Percentiles rank a stretch among this genome's conserved stretches.
These are phyloP conservation scores for Hypoxylon rubiginosum DNA, from an alignment of 2,329 filamentous ascomycete genomes.

Conservation along the genomic window DNA sequence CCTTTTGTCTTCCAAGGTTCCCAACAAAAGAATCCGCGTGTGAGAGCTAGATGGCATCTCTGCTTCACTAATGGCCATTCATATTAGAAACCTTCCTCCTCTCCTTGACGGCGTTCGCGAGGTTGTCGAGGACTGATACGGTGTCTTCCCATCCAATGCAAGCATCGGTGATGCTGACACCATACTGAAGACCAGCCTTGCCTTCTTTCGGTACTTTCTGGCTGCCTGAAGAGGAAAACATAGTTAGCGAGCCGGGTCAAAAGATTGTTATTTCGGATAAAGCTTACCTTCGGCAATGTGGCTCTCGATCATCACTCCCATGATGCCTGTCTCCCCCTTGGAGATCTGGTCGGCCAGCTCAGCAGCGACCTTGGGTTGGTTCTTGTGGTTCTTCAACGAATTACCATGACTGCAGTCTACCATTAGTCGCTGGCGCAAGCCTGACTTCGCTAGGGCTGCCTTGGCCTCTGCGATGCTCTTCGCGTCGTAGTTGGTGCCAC, in stretches of 20 bases:
- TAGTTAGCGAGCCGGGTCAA: conserved; percentile 46
- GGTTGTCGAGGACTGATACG: conserved; percentile 78
- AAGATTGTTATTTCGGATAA: conserved; percentile 15
- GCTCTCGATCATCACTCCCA: conserved; percentile 99
- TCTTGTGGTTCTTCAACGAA: conserved; percentile 95
- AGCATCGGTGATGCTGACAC: conserved; percentile 96
- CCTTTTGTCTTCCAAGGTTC: conserved; percentile 4
- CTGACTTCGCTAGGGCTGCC: conserved; percentile 79
- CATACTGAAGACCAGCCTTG: conserved; percentile 87
- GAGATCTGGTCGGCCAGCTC: conserved; percentile 86
- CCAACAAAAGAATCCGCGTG: background rate
- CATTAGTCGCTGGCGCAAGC: conserved; percentile 85
- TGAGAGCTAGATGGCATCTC: background rate
- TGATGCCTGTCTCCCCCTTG: conserved; percentile 85
- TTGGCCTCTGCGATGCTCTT: conserved; percentile 88
- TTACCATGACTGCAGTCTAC: conserved; percentile 98
- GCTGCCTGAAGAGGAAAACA: conserved; percentile 65
- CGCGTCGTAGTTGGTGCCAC: conserved; percentile 93
- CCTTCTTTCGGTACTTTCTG: conserved; percentile 94
- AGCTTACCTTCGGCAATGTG: conserved; percentile 89
- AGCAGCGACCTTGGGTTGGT: conserved; percentile 93
- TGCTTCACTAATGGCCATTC: conserved; percentile 46
- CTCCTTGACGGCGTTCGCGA: conserved; percentile 84
- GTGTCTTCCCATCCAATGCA: conserved; percentile 97
- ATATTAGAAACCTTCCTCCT: conserved; percentile 66